phyloP scores from a whole-genome alignment of 352 stramenopile species.

The Globisporangium uncinulatum region DNA sequence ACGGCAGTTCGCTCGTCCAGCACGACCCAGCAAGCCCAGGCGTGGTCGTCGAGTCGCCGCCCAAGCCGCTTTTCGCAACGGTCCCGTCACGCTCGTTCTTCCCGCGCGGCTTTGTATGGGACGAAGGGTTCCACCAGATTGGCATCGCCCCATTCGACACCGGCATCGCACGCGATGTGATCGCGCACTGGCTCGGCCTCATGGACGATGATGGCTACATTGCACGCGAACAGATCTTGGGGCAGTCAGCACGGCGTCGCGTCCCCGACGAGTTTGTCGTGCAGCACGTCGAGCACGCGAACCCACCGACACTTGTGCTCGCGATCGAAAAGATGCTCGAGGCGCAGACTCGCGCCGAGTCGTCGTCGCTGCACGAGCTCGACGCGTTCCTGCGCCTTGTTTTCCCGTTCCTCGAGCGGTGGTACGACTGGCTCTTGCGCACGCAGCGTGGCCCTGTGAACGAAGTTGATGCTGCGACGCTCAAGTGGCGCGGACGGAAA shows the following conservation, averaged over 20 bases:
- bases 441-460: slow-evolving; percentile 47
- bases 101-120: slow-evolving; percentile 91
- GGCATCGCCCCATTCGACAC: slow-evolving; percentile 75
- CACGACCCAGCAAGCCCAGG: slow-evolving; percentile 34
- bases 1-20: slow-evolving; percentile 76
- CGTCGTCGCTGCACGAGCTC: slow-evolving; percentile 13
- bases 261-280: slow-evolving; percentile 89
- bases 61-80: slow-evolving; percentile 76
- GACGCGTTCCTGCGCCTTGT: slow-evolving; percentile 36
- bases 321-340: slow-evolving; percentile 74
- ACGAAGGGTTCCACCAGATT: slow-evolving; percentile 94
- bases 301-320: slow-evolving; percentile 89
- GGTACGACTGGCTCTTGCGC: slow-evolving; percentile 72
- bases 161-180: slow-evolving; percentile 64
- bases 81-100: slow-evolving; percentile 93
- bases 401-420: slow-evolving; percentile 69
- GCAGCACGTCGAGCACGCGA: slow-evolving; percentile 89
- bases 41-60: slow-evolving; percentile 29
- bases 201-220: slow-evolving; percentile 91
- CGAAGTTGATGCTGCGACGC: slow-evolving; percentile 25
- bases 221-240: slow-evolving; percentile 88
- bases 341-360: slow-evolving; percentile 10
- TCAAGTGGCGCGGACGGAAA: slow-evolving; percentile 80
- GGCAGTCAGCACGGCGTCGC: slow-evolving; percentile 49
- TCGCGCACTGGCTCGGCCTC: slow-evolving; percentile 83